phyloP scores from a whole-genome alignment of 345 rosid species.

The Jatropha curcas region DNA sequence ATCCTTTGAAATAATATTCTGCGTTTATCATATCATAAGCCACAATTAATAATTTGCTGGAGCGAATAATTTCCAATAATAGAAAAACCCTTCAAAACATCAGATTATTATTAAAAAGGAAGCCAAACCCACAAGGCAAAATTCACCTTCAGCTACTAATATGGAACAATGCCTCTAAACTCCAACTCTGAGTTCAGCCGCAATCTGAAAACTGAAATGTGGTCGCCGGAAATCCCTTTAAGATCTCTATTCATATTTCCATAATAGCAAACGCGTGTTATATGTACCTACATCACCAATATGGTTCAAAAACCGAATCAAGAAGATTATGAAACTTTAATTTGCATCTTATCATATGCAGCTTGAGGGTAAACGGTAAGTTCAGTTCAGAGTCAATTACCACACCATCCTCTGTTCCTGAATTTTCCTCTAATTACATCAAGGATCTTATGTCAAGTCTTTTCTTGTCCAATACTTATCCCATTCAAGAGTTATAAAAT shows the following conservation, averaged over 20 bases:
- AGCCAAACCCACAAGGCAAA: slow-evolving; percentile 4
- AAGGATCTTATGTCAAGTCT: slow-evolving; percentile 27
- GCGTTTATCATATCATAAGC: neutral
- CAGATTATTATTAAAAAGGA: neutral
- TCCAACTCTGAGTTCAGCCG: too few relatives aligned
- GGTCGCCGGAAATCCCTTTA: slow-evolving; percentile 9
- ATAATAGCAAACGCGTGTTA: too few relatives aligned
- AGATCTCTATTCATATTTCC: slow-evolving; percentile 29
- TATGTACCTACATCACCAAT: too few relatives aligned
- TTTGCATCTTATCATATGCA: slow-evolving; percentile 15
- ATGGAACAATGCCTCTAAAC: too few relatives aligned
- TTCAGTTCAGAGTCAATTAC: slow-evolving; percentile 36
- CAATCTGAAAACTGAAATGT: slow-evolving; percentile 20
- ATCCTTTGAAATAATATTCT: slow-evolving; percentile 15
- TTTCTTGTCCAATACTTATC: slow-evolving; percentile 36
- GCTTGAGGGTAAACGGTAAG: slow-evolving; percentile 20
- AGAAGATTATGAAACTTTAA: slow-evolving; percentile 26
- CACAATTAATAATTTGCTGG: slow-evolving; percentile 17
- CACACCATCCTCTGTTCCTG: too few relatives aligned
- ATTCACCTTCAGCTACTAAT: too few relatives aligned
- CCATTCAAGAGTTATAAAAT: slow-evolving; percentile 36
- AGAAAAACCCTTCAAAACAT: too few relatives aligned
- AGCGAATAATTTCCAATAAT: slow-evolving; percentile 18
- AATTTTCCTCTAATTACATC: too few relatives aligned
- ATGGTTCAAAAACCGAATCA: slow-evolving; percentile 21